Percentiles rank a stretch among this genome's conserved stretches.
These are phyloP conservation scores for Leucocoprinus sp. DNA, from an alignment of 768 basidiomycete genomes.

Conservation along the genomic window DNA sequence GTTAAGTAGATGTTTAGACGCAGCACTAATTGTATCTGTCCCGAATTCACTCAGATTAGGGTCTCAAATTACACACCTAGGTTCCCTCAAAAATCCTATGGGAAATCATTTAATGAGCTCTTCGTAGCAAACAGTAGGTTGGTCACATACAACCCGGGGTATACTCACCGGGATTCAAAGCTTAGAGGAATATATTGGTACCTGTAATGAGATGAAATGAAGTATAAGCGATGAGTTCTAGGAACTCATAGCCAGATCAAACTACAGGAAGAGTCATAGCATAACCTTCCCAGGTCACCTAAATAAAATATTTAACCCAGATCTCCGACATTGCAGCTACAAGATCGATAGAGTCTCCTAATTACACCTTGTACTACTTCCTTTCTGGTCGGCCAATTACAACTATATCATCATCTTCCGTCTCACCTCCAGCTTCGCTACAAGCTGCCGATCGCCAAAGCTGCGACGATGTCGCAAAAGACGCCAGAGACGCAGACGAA, in stretches of 20 bases:
- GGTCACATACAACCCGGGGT: conserved; percentile 6
- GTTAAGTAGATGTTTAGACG: too few species aligned
- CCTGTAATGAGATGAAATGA: not conserved
- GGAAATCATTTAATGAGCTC: too few species aligned
- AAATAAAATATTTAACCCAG: conserved; percentile 1
- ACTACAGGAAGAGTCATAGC: too few species aligned
- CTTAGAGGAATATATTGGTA: not conserved
- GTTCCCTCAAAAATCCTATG: too few species aligned
- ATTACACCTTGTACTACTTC: not conserved
- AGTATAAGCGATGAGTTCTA: not conserved
- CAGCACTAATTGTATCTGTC: too few species aligned
- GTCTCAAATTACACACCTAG: too few species aligned
- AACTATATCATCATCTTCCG: conserved; percentile 81
- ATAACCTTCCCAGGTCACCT: too few species aligned
- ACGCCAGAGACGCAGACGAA: conserved; percentile 28
- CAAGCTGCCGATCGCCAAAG: conserved; percentile 27
- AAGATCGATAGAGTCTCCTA: not conserved
- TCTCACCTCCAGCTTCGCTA: conserved; percentile 64
- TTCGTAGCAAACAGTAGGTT: too few species aligned
- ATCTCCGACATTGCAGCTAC: conserved; percentile 4
- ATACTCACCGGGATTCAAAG: not conserved
- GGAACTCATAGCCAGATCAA: not conserved
- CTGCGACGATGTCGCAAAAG: conserved; percentile 21
- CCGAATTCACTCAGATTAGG: too few species aligned
- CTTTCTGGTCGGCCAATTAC: conserved; percentile 54